Evolutionary conservation across 257 asterid species (phyloP), one percentile per base, ranked within the genome.

Genomic region (Hygrophila difformis): DNA sequence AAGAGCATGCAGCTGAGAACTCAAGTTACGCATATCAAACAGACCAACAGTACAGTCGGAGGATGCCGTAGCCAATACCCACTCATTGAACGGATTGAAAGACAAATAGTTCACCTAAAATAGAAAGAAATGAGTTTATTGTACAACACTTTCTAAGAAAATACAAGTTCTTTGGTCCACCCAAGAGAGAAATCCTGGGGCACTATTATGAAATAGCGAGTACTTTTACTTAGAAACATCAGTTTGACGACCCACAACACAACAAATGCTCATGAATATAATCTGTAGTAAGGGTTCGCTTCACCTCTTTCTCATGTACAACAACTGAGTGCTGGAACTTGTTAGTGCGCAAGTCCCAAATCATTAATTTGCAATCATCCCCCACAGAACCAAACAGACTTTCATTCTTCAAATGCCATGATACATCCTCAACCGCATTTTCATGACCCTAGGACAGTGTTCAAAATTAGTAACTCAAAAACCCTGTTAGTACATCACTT

Each of bases 61-160:
- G 24, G 98, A 91, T 36, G 98, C 96, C 55, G 98, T 91, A 31
- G 96, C 96, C 60, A 86, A 59, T 62, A 78, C 50, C 96, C 93
- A 86, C 59, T 91, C 98, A 24, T 76, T 91, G 51, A 77, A 86
- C 17, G 84, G 94, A 62, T 86, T 91, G 82, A 91, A 91, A 23
- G 93, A 79, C 19, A 91, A 43, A 63, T 78, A 85, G 54, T 86
- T 91, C 77, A 91, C 96, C 96, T 87, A 81, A 59, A 60, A 63
- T 26, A 21, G 43, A 49, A 71, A 43, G 36, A 34, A 49, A 57
- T 13, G 21, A 46, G 55, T 20, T 42, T 11, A 9, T 6, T 31
- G 26, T 23, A 47, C 22, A n/a, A n/a, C n/a, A n/a, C n/a, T n/a
- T n/a, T n/a, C n/a, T n/a, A 8, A 5, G 31, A 26, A 26, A 26